Base-by-base conservation (phyloP, 257 asterid species). In the Nyctanthes arbortristis region DNA sequence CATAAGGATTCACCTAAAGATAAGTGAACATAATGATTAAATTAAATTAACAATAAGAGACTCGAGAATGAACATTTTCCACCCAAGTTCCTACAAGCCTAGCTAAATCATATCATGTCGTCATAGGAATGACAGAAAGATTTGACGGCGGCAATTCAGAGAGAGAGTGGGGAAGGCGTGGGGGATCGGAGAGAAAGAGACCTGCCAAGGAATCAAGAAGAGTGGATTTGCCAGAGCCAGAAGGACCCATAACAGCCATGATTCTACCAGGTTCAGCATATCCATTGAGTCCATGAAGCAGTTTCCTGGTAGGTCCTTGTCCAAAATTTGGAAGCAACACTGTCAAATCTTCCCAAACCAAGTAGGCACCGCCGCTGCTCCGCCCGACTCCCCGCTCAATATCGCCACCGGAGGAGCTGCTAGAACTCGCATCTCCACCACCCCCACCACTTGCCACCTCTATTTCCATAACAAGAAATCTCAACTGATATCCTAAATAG, bases 241-340 rank as follows among this genome's bases (percentile, higher is more conserved):
- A 93, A 79, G 99, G 99, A 47, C 98, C 98, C 96, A 93, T 93
- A 54, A 93, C 89, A 66, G 97, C 99, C 96, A 91, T 84, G 85
- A 86, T 89, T 84, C 96, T 80, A 62, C 96, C 96, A 31, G 97
- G 97, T 69, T 87, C 89, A 35, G 98, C 97, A 61, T 76, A 89
- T 11, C 98, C 98, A 56, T 80, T 82, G 37, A 91, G 71, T 7
- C 91, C 96, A 65, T 87, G 79, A 31, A 93, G 88, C 89, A 93
- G 59, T 76, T 84, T 91, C 84, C 74, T 89, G 4, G 84, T 79
- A 0, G 90, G 84, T 12, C 96, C 96, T 25, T 88, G 86, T 2
- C 98, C 94, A 29, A 85, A 87, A 67, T 89, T 90, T 0, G 97
- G 96, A 13, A 93, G 79, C 80, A 93, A 84, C 70, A 87, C 96